Conservation (phyloP, 345 rosid species). For the Salix koriyanagi region DNA sequence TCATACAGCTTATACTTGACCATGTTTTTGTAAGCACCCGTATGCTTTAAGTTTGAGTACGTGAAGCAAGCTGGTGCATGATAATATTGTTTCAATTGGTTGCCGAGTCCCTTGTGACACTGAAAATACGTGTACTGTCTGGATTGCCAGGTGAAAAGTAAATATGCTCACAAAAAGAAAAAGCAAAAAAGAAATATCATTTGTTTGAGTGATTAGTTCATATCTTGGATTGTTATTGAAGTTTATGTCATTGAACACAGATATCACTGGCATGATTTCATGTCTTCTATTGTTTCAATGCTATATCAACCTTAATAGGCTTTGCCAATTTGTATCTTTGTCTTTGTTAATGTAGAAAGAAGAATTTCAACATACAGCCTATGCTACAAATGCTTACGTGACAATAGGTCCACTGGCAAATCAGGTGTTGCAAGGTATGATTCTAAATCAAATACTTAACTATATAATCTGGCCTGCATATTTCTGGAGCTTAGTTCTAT, state of each 20-base stretch:
- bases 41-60: slow-evolving; percentile 2
- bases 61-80: background rate
- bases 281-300: too few species aligned
- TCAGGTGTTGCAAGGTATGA: slow-evolving; percentile 68
- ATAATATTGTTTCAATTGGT: background rate
- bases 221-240: too few species aligned
- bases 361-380: slow-evolving; percentile 94
- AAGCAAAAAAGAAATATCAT: too few species aligned
- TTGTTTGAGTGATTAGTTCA: too few species aligned
- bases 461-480: background rate
- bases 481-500: background rate
- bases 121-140: too few species aligned
- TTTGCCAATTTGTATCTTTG: too few species aligned
- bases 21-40: slow-evolving; percentile 59
- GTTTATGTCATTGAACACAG: too few species aligned
- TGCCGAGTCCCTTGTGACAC: too few species aligned
- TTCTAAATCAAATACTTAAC: background rate
- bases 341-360: slow-evolving; percentile 52
- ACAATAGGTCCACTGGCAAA: slow-evolving; percentile 74
- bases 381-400: slow-evolving; percentile 89
- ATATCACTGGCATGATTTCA: too few species aligned
- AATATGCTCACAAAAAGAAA: too few species aligned
- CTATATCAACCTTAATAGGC: too few species aligned
- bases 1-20: slow-evolving; percentile 58
- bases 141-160: too few species aligned